Conservation (phyloP, 2,329 filamentous ascomycete genomes). For the Fusarium longipes region DNA sequence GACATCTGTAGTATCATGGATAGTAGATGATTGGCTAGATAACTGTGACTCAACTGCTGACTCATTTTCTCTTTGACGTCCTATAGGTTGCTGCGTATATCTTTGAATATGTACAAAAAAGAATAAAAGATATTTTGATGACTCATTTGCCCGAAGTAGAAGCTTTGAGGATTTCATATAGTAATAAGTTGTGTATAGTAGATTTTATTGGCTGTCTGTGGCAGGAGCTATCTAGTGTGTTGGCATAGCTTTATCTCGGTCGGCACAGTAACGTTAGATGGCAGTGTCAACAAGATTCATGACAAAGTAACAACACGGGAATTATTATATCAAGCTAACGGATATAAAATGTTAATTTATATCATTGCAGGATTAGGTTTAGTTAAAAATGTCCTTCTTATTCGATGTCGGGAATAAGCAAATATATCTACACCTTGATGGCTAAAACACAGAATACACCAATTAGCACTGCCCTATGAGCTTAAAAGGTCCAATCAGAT, state of each 20-base stretch:
- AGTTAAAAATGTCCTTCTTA: not conserved
- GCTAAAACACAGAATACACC: not conserved
- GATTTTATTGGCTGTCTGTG: too few species aligned
- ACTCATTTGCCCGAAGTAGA: not conserved
- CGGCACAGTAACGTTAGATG: too few species aligned
- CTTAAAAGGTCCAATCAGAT: too few species aligned
- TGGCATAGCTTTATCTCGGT: too few species aligned
- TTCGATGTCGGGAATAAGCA: not conserved
- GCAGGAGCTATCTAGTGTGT: too few species aligned
- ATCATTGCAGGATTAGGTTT: too few species aligned
- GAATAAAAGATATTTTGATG: not conserved
- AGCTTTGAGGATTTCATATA: not conserved
- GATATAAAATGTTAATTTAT: too few species aligned
- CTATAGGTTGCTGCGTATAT: not conserved
- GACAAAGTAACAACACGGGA: too few species aligned
- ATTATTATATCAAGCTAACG: too few species aligned
- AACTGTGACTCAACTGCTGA: rapidly evolving
- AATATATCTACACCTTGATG: not conserved
- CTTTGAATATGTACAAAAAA: not conserved
- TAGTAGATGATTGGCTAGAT: not conserved
- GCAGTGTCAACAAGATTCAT: too few species aligned
- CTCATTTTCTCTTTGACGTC: not conserved
- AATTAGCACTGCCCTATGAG: not conserved
- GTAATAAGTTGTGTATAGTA: too few species aligned
- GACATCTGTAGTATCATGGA: not conserved